A percentile compares a stretch with the other conserved stretches of the same genome.
These are phyloP conservation scores for Conticribra guillardii DNA, from an alignment of 108 stramenopile genomes.

Conservation along the genomic window DNA sequence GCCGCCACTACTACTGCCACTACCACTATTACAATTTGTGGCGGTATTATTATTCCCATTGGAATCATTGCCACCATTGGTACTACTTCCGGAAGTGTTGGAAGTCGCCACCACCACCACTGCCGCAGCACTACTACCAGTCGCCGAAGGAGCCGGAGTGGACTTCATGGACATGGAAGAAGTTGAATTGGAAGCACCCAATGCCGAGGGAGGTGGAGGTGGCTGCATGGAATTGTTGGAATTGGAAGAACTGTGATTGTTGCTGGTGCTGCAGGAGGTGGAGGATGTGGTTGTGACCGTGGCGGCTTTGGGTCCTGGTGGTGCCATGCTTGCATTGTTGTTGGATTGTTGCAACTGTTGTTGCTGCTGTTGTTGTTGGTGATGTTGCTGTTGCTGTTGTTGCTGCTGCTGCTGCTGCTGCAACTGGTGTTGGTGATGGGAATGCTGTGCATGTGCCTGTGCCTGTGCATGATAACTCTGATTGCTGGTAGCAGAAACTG, in stretches of 20 bases:
- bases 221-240: neutral
- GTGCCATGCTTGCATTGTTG: neutral
- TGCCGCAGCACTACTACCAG: no score
- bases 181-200: neutral
- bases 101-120: no score
- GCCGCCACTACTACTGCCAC: neutral
- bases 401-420: conserved; percentile 4
- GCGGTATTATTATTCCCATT: neutral
- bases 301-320: neutral
- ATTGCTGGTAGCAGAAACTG: no score
- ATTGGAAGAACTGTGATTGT: neutral
- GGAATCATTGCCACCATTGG: neutral
- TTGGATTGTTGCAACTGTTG: neutral
- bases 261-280: neutral
- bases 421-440: neutral
- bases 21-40: neutral
- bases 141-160: no score
- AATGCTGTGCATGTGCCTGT: no score
- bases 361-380: no score
- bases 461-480: no score
- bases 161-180: no score
- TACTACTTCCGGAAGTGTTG: no score
- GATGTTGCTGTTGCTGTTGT: neutral
- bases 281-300: neutral
- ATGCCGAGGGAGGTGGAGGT: no score